Conservation (phyloP, 179 eudicot species). For the Nepenthes alata region DNA sequence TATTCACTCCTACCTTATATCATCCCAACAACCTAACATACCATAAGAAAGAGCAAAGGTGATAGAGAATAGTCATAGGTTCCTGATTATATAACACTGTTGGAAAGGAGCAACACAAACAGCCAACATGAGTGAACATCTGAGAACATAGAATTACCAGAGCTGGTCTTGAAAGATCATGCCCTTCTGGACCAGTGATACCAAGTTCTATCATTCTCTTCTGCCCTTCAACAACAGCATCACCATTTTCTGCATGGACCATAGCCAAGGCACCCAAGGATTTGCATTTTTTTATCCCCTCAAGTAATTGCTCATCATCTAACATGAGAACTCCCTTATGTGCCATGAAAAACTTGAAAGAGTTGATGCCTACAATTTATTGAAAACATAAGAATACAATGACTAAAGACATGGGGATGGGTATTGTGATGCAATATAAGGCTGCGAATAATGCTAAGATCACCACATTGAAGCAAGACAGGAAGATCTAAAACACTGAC, state of each 20-base stretch:
- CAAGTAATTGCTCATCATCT: slow-evolving; percentile 68
- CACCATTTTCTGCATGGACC: slow-evolving; percentile 99
- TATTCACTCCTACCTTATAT: no score
- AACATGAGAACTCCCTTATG: slow-evolving; percentile 91
- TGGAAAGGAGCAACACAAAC: no score
- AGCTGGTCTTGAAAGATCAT: slow-evolving; percentile 91
- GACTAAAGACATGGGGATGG: no score
- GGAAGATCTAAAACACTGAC: slow-evolving; percentile 18
- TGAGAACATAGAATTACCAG: slow-evolving; percentile 32
- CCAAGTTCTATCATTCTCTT: slow-evolving; percentile 91
- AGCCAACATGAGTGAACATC: no score
- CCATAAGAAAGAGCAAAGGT: no score
- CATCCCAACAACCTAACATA: no score
- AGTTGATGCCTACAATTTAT: slow-evolving; percentile 59
- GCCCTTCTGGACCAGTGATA: slow-evolving; percentile 98
- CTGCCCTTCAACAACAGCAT: slow-evolving; percentile 94
- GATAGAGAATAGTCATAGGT: no score
- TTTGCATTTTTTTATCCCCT: slow-evolving; percentile 87
- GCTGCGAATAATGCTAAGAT: background rate
- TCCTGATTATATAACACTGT: no score
- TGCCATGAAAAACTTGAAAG: slow-evolving; percentile 88
- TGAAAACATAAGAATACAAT: background rate
- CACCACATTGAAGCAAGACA: background rate
- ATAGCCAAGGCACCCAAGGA: slow-evolving; percentile 90
- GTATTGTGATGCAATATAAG: background rate